These are phyloP conservation scores for Camellia sinensis DNA, from an alignment of 148 eudicot species.

Conservation along the genomic window DNA sequence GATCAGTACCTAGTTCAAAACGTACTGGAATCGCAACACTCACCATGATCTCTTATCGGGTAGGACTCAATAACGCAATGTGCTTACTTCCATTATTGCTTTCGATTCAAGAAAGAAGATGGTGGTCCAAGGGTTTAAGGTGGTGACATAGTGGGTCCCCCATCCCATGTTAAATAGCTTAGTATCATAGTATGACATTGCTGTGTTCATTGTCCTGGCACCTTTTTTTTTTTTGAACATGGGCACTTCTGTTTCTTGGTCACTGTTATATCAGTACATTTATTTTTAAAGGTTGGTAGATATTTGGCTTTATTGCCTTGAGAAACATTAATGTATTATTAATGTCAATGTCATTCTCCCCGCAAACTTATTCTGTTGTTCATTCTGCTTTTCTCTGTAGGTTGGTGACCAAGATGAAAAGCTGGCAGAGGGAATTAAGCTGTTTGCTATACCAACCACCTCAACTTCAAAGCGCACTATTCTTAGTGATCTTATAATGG, in stretches of 20 bases:
- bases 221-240: background rate
- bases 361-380: background rate
- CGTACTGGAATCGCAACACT: background rate
- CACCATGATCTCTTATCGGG: background rate
- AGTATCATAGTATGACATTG: background rate
- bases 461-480: conserved; percentile 75
- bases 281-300: background rate
- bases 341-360: background rate
- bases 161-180: background rate
- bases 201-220: background rate
- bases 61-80: background rate
- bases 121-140: background rate
- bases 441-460: conserved; percentile 70
- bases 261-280: background rate
- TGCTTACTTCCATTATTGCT: background rate
- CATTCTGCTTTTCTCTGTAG: conserved; percentile 27
- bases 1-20: too few species aligned
- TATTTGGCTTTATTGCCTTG: background rate
- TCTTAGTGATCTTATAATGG: conserved; percentile 82
- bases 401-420: conserved; percentile 96
- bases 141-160: background rate
- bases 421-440: conserved; percentile 88
- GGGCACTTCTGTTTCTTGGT: background rate
- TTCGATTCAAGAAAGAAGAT: background rate
- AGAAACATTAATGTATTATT: background rate